Evolutionary conservation across 257 asterid species (phyloP).

Genomic region (Solanum clarkiae): DNA sequence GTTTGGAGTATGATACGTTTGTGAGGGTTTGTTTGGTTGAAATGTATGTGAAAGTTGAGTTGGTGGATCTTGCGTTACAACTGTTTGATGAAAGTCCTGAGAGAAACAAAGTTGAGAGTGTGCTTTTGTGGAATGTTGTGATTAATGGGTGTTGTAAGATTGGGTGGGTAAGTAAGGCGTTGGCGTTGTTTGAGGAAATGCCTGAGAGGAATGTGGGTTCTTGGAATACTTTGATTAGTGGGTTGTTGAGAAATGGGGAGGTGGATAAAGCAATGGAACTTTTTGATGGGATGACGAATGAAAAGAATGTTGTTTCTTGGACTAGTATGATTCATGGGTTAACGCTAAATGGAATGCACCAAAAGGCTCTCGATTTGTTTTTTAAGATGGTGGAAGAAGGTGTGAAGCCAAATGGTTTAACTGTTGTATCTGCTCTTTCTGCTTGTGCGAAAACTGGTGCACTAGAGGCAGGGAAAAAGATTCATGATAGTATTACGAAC

Average conservation of each 20-base stretch:
- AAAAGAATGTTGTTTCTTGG: constrained; percentile 37
- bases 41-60: constrained; percentile 22
- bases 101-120: constrained; percentile 22
- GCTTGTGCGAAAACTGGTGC: constrained; percentile 29
- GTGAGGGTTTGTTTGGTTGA: constrained; percentile 37
- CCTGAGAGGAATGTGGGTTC: constrained; percentile 28
- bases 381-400: constrained; percentile 21
- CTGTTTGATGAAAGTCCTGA: constrained; percentile 34
- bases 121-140: constrained; percentile 29
- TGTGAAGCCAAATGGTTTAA: constrained; percentile 18
- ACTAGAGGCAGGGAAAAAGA: constrained; percentile 12
- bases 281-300: constrained; percentile 19
- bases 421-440: constrained; percentile 25
- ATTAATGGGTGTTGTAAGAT: constrained; percentile 30
- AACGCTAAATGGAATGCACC: constrained; percentile 19
- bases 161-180: constrained; percentile 23
- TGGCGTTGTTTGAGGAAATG: constrained; percentile 28
- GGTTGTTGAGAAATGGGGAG: constrained; percentile 26
- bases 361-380: constrained; percentile 17
- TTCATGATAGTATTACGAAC: constrained; percentile 5
- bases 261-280: constrained; percentile 16
- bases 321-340: constrained; percentile 23
- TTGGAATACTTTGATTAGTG: constrained; percentile 32
- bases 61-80: constrained; percentile 10
- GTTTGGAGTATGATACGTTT: constrained; percentile 28